Conservation (phyloP, 2,329 filamentous ascomycete species). For the Fusarium sp. region DNA sequence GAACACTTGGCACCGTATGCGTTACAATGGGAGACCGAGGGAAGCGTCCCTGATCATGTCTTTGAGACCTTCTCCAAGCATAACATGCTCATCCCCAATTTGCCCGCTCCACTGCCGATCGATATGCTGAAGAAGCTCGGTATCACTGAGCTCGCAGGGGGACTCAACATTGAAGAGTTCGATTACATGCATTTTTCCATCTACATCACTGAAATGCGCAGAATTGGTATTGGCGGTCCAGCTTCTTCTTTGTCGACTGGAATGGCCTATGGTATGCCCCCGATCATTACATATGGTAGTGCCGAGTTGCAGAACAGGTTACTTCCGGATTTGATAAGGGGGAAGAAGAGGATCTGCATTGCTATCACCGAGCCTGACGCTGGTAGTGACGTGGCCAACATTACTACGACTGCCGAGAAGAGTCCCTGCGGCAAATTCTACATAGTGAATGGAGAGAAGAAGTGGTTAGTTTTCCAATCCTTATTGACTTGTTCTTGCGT, state of each 20-base stretch:
- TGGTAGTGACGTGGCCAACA: neutral
- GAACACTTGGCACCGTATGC: neutral
- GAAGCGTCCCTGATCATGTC: neutral
- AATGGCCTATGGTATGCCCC: neutral
- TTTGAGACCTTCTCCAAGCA: neutral
- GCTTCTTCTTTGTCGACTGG: neutral
- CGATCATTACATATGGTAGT: neutral
- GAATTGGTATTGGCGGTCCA: neutral
- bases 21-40: neutral
- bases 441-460: neutral
- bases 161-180: neutral
- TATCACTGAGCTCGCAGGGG: neutral
- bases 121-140: neutral
- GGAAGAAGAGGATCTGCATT: neutral
- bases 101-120: neutral
- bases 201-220: neutral
- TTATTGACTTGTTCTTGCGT: accelerated
- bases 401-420: neutral
- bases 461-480: neutral
- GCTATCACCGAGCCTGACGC: neutral
- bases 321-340: neutral
- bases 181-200: neutral
- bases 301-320: neutral
- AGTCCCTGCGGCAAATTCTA: neutral
- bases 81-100: neutral